These are phyloP conservation scores for Geranium rotundifolium DNA, from an alignment of 345 rosid genomes.

Conservation along the genomic window DNA sequence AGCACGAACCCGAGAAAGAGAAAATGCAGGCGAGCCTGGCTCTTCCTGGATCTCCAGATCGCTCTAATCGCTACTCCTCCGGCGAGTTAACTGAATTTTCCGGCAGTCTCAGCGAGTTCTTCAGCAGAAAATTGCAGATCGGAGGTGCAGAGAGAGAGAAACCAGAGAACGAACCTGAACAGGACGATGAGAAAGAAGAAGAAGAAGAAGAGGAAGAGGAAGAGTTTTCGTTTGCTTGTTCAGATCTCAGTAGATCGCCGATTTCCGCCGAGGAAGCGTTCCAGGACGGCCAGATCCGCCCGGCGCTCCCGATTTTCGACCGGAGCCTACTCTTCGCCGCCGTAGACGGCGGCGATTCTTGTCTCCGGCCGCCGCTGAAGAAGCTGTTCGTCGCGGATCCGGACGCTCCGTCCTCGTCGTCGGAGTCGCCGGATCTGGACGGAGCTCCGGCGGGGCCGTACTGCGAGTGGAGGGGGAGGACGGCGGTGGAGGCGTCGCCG, in stretches of 20 bases:
- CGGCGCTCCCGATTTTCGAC: conserved; percentile 34
- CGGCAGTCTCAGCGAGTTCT: neutral
- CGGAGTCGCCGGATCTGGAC: conserved; percentile 3
- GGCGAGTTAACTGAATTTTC: neutral
- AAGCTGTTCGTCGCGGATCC: conserved; percentile 31
- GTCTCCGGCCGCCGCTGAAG: conserved; percentile 18
- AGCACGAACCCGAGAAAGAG: too few relatives aligned
- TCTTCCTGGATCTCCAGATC: neutral
- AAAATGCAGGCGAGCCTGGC: neutral
- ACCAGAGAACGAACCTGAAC: conserved; percentile 2
- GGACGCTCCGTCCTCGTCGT: neutral
- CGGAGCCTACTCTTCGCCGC: conserved; percentile 16
- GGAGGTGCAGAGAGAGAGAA: neutral
- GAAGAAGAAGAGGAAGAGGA: conserved; percentile 21
- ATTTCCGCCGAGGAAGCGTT: conserved; percentile 40
- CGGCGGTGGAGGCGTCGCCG: conserved; percentile 31
- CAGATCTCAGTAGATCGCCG: conserved; percentile 24
- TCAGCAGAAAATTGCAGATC: conserved; percentile 1
- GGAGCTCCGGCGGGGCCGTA: conserved; percentile 16
- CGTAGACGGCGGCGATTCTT: conserved; percentile 4
- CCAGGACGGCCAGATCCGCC: conserved; percentile 43
- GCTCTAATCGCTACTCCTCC: neutral
- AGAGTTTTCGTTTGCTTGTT: conserved; percentile 39
- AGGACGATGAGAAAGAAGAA: conserved; percentile 1
- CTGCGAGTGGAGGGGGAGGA: conserved; percentile 31